Conservation (phyloP, 2,329 filamentous ascomycete genomes). For the Dryadomyces quercivorus region DNA sequence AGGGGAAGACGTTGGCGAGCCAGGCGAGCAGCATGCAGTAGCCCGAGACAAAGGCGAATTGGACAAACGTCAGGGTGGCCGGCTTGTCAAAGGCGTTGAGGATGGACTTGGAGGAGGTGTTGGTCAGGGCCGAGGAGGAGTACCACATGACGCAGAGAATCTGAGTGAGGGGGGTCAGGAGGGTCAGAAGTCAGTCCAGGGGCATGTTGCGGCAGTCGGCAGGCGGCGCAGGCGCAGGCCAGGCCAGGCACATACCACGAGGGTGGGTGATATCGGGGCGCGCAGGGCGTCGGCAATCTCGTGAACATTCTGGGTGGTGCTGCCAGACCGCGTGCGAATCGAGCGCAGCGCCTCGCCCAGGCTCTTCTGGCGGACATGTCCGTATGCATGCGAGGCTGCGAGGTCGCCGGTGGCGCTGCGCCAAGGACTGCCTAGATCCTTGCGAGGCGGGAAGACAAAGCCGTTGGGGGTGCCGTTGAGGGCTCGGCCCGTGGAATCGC, state of each 20-base stretch:
- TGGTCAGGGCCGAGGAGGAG: conserved; percentile 86
- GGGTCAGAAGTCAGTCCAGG: background rate
- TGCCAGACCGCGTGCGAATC: conserved; percentile 68
- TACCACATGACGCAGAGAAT: conserved; percentile 85
- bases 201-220: background rate
- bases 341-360: conserved; percentile 77
- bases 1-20: conserved; percentile 60
- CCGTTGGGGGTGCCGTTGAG: conserved; percentile 18
- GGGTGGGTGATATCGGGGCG: conserved; percentile 76
- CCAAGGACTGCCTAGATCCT: conserved; percentile 27
- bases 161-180: conserved; percentile 32
- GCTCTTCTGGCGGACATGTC: conserved; percentile 71
- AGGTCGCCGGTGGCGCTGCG: conserved; percentile 15
- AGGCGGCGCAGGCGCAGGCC: no score
- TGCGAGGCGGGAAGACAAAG: conserved; percentile 25
- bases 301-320: conserved; percentile 84
- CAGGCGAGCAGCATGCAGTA: conserved; percentile 75
- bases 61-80: conserved; percentile 79
- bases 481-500: conserved; percentile 14
- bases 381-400: conserved; percentile 14
- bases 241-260: conserved; percentile 52
- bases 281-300: conserved; percentile 85
- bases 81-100: conserved; percentile 83
- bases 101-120: conserved; percentile 96
- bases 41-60: conserved; percentile 84